Evolutionary conservation across 129 eudicot species (phyloP), one percentile per base, ranked within the genome.

Genomic region (Escallonia herrerae): DNA sequence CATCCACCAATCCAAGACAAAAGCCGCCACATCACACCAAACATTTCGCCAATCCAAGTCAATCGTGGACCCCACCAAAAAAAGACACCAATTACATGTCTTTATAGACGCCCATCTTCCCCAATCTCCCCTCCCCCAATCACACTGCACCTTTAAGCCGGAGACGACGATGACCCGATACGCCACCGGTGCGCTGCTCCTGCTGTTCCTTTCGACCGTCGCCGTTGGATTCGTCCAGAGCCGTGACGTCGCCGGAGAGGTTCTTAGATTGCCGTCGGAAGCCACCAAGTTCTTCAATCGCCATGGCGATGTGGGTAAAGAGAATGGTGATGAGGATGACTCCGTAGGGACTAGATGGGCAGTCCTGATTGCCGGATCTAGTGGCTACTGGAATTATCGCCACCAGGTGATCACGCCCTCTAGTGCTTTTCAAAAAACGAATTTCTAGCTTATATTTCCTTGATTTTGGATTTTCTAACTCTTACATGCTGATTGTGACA

Each of bases 281-380:
- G 82, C 76, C 42, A 64, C 66, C 61, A 73, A 55, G 1, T 80
- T 76, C 63, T 75, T 79, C 70, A 57, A 54, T 47, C 52, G 69
- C 12, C 48, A 8, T 3, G 65, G 33, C 22, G 49, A 33, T n/a
- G 65, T 49, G 5, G 65, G 40, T 11, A 52, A 4, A 1, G n/a
- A 37, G 5, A 43, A 70, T 33, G 82, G 63, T 47, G 84, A 56
- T 2, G 79, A 75, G 3, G 95, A 89, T 45, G 93, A 83, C 61
- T 54, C 86, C 53, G 84, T 77, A 0, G 99, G 96, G n/a, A 89
- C 97, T 22, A 78, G 80, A 65, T 94, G 99, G 99, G 99, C 97
- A 3, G 84, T 94, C 5, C 78, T 94, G 38, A 61, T 94, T 49
- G 99, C 99, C 12, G 99, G 99, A 43, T 94, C 99, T 40, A 83